Evolutionary conservation across 345 rosid genomes (phyloP).

Genomic region (Citrus glauca): DNA sequence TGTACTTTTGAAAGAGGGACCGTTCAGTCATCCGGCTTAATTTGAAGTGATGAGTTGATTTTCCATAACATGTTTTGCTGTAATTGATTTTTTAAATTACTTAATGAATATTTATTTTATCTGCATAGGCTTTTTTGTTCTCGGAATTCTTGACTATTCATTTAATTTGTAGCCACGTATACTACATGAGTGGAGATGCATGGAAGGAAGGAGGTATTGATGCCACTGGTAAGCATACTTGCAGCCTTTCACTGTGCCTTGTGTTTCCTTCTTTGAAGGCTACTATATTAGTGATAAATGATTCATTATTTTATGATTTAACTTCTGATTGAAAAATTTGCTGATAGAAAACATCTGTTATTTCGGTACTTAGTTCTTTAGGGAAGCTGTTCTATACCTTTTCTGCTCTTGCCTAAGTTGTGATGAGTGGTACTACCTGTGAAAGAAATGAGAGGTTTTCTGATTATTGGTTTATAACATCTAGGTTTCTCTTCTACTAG

Average conservation of each 20-base stretch:
- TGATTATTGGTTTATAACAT: background rate
- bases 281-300: background rate
- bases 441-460: background rate
- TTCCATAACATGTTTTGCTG: background rate
- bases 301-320: background rate
- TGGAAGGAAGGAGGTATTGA: constrained; percentile 99
- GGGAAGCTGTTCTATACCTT: background rate
- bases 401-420: background rate
- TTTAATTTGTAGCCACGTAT: constrained; percentile 70
- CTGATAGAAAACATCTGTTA: background rate
- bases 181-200: constrained; percentile 99
- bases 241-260: background rate
- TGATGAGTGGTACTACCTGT: background rate
- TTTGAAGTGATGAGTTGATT: background rate
- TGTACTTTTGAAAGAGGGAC: background rate
- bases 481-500: background rate
- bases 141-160: constrained; percentile 30
- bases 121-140: constrained; percentile 1
- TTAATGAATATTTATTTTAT: background rate
- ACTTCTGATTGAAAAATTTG: background rate
- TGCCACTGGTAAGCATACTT: constrained; percentile 69
- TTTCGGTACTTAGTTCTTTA: background rate
- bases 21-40: background rate
- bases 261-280: background rate
- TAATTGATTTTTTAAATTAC: background rate